A percentile compares a stretch with the other conserved stretches of the same genome.
These are phyloP conservation scores for Acacia concinna DNA, from an alignment of 331 rosid genomes.

Conservation along the genomic window DNA sequence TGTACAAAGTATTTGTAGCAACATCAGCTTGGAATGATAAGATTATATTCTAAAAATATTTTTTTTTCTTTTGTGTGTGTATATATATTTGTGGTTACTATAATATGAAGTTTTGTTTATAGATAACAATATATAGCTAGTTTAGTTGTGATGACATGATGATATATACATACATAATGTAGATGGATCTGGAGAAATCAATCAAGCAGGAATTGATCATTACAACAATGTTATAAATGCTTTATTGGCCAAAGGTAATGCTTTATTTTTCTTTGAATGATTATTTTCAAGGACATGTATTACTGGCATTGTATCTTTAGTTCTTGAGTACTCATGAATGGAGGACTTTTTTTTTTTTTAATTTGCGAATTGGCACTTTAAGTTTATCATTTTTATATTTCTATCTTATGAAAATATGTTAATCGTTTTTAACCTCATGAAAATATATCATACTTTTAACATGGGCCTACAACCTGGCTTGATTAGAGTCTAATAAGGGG, in stretches of 20 bases:
- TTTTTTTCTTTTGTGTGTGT: not conserved
- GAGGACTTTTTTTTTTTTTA: too few species aligned
- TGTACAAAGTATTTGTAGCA: not conserved
- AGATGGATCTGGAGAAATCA: conserved; percentile 68
- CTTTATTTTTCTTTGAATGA: too few species aligned
- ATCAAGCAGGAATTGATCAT: conserved; percentile 60
- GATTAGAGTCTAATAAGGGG: too few species aligned
- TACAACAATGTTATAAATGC: conserved; percentile 63
- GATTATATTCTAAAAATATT: not conserved
- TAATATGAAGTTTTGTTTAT: not conserved
- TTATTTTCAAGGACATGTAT: not conserved
- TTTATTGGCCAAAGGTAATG: conserved; percentile 54
- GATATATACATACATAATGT: not conserved
- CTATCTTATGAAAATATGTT: too few species aligned
- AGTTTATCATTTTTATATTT: too few species aligned
- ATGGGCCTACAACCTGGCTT: too few species aligned
- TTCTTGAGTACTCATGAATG: not conserved
- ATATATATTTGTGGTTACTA: not conserved
- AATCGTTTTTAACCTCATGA: too few species aligned
- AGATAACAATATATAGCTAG: not conserved
- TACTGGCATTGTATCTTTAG: too few species aligned
- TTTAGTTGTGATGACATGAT: not conserved
- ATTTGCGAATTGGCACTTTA: too few species aligned
- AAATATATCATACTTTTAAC: too few species aligned
- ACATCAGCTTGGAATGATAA: not conserved